Evolutionary conservation across 148 eudicot species (phyloP), one percentile per base, ranked within the genome.

Genomic region (Rheum nobile): DNA sequence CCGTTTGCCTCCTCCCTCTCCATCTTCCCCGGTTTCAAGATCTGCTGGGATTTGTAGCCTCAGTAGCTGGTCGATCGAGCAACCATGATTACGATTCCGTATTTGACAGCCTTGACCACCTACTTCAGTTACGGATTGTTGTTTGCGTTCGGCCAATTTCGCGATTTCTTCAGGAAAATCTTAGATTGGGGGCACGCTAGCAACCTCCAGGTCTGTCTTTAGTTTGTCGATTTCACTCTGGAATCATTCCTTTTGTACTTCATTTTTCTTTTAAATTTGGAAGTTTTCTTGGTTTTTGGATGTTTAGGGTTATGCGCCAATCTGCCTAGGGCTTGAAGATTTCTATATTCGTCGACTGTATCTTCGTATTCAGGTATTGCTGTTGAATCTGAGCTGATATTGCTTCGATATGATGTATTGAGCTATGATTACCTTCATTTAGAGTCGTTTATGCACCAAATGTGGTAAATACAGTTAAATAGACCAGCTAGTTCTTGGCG

Each of bases 291-390:
- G 29, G 67, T 77, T 77, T 74, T 74, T 71, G 47, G 39, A 22
- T 80, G 19, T 17, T 75, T 38, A 91, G 96, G 98, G 98, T 52
- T 95, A 91, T 70, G 90, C 98, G 73, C 97, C 98, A 77, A 95
- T 95, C 83, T 90, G 97, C 74, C 84, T 95, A 83, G 98, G 97
- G 34, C 85, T 85, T 4, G 96, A 91, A 82, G 98, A 94, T 86
- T 95, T 94, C 76, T 94, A 91, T 77, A 81, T 81, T 55, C 90
- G 98, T 43, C 87, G 98, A 16, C 83, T 88, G 37, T 91, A 91
- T 78, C 84, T 85, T 74, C 87, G 97, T 41, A 89, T 91, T 76
- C 98, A 91, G 98, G 98, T 95, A 78, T 71, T 35, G 32, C 28
- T 50, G 43, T 35, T 65, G 70, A 65, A 65, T 65, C 31, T 65